Percentiles rank a stretch among this genome's conserved stretches.
Conservation (phyloP, 306 rosid genomes). For the Chamaecrista fasciculata region DNA sequence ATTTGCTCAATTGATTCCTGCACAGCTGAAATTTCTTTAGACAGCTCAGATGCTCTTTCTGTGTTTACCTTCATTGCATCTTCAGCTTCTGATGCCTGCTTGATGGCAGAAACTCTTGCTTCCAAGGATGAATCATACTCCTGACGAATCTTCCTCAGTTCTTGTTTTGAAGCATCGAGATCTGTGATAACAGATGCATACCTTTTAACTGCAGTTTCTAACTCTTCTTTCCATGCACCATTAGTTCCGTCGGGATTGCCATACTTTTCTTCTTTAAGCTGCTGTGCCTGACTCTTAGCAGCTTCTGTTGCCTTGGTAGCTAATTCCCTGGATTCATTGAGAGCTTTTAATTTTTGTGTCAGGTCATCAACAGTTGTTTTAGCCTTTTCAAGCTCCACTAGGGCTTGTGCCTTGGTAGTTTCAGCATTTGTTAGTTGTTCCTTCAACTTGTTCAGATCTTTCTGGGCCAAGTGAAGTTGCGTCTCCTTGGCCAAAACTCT, state of each 20-base stretch:
- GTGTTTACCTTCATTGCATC: constrained; percentile 52
- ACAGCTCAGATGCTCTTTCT: constrained; percentile 62
- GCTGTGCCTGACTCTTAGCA: constrained; percentile 58
- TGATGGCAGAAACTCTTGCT: constrained; percentile 55
- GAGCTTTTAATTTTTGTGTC: constrained; percentile 53
- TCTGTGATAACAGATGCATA: constrained; percentile 62
- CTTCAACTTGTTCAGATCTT: constrained; percentile 79
- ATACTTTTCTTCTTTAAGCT: constrained; percentile 57
- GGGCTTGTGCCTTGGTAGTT: constrained; percentile 78
- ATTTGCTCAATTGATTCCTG: constrained; percentile 72
- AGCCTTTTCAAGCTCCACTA: constrained; percentile 75
- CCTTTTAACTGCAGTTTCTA: constrained; percentile 63
- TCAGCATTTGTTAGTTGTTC: constrained; percentile 83
- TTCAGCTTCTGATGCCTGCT: constrained; percentile 67
- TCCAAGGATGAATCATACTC: constrained; percentile 68
- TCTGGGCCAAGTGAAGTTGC: constrained; percentile 72
- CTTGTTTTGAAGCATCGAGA: constrained; percentile 83
- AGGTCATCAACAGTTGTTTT: constrained; percentile 61
- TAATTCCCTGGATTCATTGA: constrained; percentile 65
- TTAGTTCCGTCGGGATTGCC: constrained; percentile 40
- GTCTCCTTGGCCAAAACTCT: constrained; percentile 86
- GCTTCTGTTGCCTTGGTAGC: constrained; percentile 63
- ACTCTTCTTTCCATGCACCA: constrained; percentile 67
- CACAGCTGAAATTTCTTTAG: constrained; percentile 68
- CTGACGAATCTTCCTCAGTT: constrained; percentile 65